Percentiles rank a stretch among this genome's conserved stretches.
Conservation (phyloP, 2,329 filamentous ascomycete genomes). For the Epichloe gansuensis region DNA sequence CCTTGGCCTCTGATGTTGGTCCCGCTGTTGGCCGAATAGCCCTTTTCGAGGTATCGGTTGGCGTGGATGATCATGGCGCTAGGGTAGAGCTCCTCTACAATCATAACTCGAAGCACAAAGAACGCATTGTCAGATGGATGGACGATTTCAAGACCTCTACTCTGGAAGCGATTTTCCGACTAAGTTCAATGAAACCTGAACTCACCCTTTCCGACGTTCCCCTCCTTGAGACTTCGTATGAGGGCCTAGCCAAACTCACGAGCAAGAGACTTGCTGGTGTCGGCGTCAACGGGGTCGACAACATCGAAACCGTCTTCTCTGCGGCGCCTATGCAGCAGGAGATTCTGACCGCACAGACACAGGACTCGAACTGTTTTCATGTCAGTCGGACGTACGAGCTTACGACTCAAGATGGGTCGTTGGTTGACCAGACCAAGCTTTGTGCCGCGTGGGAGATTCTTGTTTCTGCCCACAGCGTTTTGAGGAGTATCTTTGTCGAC, state of each 20-base stretch:
- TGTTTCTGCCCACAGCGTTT: constrained; percentile 28
- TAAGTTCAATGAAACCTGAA: constrained; percentile 30
- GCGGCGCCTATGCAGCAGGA: constrained; percentile 36
- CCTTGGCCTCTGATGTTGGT: constrained; percentile 31
- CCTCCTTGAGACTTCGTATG: constrained; percentile 33
- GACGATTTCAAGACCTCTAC: constrained; percentile 32
- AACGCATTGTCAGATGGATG: constrained; percentile 34
- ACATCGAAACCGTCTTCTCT: constrained; percentile 37
- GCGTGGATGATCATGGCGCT: constrained; percentile 28
- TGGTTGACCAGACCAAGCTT: constrained; percentile 30
- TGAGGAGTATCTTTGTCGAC: constrained; percentile 40
- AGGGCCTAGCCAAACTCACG: constrained; percentile 31
- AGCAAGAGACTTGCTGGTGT: constrained; percentile 27
- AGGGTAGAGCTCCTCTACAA: constrained; percentile 35
- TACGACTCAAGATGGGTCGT: constrained; percentile 21
- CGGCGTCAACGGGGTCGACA: constrained; percentile 27
- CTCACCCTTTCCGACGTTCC: constrained; percentile 39
- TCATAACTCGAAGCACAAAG: constrained; percentile 26
- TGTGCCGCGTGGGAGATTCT: constrained; percentile 39
- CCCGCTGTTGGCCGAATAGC: constrained; percentile 33
- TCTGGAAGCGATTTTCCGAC: constrained; percentile 28
- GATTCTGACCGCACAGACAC: constrained; percentile 33
- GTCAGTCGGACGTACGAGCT: constrained; percentile 37
- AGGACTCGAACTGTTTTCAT: constrained; percentile 28
- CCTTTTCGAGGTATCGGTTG: constrained; percentile 37